Percentiles rank a stretch among this genome's conserved stretches.
Evolutionary conservation across 1,284 basidiomycete genomes (phyloP).

Genomic region (Neotropicomus parvogracilis): DNA sequence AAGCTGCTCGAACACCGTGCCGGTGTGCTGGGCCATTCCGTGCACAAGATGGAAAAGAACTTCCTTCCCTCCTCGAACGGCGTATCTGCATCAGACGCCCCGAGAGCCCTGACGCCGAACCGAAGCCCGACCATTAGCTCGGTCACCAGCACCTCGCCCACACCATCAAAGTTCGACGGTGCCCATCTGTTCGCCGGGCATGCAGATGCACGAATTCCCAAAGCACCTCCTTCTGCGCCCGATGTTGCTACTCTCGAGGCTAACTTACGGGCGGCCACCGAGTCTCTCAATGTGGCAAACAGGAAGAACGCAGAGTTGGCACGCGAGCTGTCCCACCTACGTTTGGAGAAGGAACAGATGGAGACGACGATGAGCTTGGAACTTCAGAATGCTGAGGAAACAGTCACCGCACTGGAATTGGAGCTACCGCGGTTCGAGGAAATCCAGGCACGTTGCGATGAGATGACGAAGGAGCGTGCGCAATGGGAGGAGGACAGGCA

Average conservation of each 20-base stretch:
- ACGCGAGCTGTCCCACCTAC: constrained; percentile 56
- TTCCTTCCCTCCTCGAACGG: constrained; percentile 35
- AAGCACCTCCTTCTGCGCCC: constrained; percentile 34
- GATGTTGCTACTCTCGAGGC: constrained; percentile 50
- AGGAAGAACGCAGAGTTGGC: constrained; percentile 59
- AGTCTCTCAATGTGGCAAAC: constrained; percentile 52
- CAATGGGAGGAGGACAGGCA: constrained; percentile 54
- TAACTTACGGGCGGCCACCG: constrained; percentile 56
- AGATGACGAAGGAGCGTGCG: constrained; percentile 47
- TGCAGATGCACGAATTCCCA: constrained; percentile 52
- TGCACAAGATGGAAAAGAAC: constrained; percentile 66
- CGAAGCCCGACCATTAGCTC: constrained; percentile 52
- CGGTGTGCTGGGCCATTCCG: constrained; percentile 68
- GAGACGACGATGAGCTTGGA: constrained; percentile 62
- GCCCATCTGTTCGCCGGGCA: constrained; percentile 80
- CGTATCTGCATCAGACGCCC: constrained; percentile 37
- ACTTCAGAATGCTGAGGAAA: constrained; percentile 62
- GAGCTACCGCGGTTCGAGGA: constrained; percentile 58
- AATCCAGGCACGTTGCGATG: constrained; percentile 48
- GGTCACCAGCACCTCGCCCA: constrained; percentile 43
- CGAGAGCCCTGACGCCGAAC: constrained; percentile 52
- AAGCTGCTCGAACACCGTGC: constrained; percentile 73
- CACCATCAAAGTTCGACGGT: constrained; percentile 66
- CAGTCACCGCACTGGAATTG: constrained; percentile 54
- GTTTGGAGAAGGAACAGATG: constrained; percentile 61